Conservation (phyloP, 129 eudicot species). For the Centrapalus pauciflorus region DNA sequence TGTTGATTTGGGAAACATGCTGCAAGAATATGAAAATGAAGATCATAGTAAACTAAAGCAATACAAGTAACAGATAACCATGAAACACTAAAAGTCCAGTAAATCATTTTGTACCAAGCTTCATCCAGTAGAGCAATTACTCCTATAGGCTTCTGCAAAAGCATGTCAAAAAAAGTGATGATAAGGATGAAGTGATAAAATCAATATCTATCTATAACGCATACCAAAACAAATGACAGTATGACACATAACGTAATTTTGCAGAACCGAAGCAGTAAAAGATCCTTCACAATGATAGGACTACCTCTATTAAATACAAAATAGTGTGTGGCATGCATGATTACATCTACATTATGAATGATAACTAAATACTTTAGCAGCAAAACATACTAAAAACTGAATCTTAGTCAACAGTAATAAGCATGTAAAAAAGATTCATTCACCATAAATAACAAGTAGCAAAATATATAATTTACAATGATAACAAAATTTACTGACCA, state of each 20-base stretch:
- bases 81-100: constrained; percentile 20
- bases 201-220: not conserved
- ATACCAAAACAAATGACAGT: not conserved
- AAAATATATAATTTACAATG: not conserved
- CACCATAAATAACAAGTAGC: not conserved
- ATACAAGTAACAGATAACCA: constrained; percentile 14
- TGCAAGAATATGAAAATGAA: constrained; percentile 38
- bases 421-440: not conserved
- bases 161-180: constrained; percentile 20
- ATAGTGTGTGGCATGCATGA: not conserved
- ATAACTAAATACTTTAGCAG: not conserved
- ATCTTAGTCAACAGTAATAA: not conserved
- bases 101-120: constrained; percentile 72
- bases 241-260: not conserved
- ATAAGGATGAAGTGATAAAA: constrained; percentile 22
- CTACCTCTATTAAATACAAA: not conserved
- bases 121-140: constrained; percentile 90
- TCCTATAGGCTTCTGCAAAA: constrained; percentile 95
- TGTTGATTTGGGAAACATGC: constrained; percentile 99
- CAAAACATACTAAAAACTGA: constrained; percentile 1
- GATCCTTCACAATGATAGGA: not conserved
- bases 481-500: not conserved
- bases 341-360: not conserved
- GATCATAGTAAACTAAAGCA: constrained; percentile 17
- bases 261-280: not conserved